These are phyloP conservation scores for Rhodamnia argentea DNA, from an alignment of 345 rosid genomes.

Conservation along the genomic window DNA sequence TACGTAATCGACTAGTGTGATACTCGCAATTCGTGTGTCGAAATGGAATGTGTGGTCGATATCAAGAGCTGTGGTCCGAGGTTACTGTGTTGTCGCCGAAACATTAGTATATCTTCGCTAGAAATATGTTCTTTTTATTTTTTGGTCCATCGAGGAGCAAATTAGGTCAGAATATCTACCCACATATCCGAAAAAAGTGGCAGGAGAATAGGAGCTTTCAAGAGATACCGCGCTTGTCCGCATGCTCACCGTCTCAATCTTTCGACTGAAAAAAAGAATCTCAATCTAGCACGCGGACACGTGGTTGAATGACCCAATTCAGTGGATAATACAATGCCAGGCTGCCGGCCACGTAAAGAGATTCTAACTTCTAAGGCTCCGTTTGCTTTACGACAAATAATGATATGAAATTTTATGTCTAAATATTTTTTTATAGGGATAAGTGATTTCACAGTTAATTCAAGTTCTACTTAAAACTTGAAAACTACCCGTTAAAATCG, in stretches of 20 bases:
- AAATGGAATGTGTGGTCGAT: not conserved
- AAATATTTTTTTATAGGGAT: not conserved
- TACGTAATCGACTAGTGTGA: not conserved
- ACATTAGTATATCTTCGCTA: not conserved
- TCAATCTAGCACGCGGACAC: not conserved
- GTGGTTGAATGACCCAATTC: not conserved
- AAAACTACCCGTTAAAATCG: too few relatives aligned
- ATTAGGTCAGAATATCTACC: not conserved
- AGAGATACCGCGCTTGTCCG: not conserved
- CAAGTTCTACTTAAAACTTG: too few relatives aligned
- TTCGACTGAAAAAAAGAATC: too few relatives aligned
- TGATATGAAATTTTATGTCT: fast-evolving
- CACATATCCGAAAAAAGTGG: not conserved
- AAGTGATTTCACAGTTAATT: too few relatives aligned
- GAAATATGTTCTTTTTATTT: not conserved
- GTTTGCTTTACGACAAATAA: not conserved
- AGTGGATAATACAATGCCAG: not conserved
- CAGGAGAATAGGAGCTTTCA: not conserved
- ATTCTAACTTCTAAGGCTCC: too few relatives aligned
- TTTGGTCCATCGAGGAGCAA: not conserved
- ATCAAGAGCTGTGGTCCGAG: not conserved
- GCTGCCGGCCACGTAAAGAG: not conserved
- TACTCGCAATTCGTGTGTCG: not conserved
- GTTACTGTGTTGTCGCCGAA: not conserved
- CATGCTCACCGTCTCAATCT: not conserved